Evolutionary conservation across 306 rosid species (phyloP).

Genomic region (Pueraria montana): DNA sequence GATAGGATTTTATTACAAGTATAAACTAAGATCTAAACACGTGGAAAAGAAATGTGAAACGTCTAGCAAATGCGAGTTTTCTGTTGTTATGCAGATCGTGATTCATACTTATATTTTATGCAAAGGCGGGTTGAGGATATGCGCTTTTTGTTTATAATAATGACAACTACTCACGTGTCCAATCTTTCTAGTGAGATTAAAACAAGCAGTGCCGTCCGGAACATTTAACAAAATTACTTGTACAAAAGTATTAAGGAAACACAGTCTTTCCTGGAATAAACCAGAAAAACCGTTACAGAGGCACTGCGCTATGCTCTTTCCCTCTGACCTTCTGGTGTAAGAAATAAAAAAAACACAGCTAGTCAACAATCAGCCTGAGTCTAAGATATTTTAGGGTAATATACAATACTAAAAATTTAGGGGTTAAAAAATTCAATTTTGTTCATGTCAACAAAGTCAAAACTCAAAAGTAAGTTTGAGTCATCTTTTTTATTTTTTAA

Average conservation of each 20-base stretch:
- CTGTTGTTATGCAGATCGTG: not conserved
- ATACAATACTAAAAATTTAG: no score
- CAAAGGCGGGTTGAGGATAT: no score
- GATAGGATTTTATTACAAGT: slow-evolving; percentile 9
- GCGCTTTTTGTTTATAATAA: not conserved
- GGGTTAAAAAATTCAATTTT: not conserved
- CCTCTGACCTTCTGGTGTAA: not conserved
- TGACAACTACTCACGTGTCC: not conserved
- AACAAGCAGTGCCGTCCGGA: not conserved
- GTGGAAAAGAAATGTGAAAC: slow-evolving; percentile 13
- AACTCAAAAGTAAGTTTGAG: not conserved
- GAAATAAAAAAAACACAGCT: not conserved
- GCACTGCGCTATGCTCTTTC: slow-evolving; percentile 26
- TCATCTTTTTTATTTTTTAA: not conserved
- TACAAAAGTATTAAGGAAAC: slow-evolving; percentile 26
- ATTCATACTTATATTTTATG: not conserved
- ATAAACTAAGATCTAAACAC: no score
- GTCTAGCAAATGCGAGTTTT: no score
- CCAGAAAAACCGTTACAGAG: slow-evolving; percentile 47
- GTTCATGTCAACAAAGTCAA: not conserved
- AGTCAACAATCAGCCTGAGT: not conserved
- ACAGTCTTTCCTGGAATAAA: not conserved
- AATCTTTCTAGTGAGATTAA: not conserved
- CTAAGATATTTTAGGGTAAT: not conserved
- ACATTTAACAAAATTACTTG: slow-evolving; percentile 14